Conservation (phyloP, 345 rosid genomes). For the Salix udensis region DNA sequence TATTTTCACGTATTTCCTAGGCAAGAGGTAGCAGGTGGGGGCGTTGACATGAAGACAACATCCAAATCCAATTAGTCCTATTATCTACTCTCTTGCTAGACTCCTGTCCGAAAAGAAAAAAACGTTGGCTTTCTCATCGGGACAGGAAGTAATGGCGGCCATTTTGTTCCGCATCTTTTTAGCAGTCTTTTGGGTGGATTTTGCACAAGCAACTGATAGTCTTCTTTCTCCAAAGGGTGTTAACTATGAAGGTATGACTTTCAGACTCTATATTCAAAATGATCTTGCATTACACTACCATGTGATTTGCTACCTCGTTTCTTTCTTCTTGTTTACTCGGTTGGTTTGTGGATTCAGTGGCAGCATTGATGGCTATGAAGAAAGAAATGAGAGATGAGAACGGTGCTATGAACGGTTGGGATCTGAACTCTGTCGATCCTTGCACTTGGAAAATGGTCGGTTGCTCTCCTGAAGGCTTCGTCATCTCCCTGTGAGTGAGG, state of each 20-base stretch:
- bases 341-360: constrained; percentile 40
- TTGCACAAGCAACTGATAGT: constrained; percentile 45
- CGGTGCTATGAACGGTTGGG: constrained; percentile 78
- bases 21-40: not conserved
- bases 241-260: constrained; percentile 71
- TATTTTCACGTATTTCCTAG: not conserved
- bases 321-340: not conserved
- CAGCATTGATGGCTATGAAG: constrained; percentile 90
- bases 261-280: not conserved
- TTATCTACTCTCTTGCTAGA: not conserved
- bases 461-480: constrained; percentile 77
- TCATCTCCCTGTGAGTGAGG: constrained; percentile 63
- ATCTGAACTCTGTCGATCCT: constrained; percentile 94
- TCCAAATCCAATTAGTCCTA: not conserved
- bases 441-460: constrained; percentile 98
- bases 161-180: constrained; percentile 26
- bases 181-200: constrained; percentile 24
- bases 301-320: not conserved
- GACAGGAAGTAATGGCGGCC: constrained; percentile 19
- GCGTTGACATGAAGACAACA: not conserved
- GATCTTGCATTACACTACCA: not conserved
- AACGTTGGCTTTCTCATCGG: constrained; percentile 21
- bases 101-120: constrained; percentile 16
- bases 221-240: constrained; percentile 96
- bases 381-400: constrained; percentile 61